Percentiles rank a stretch among this genome's conserved stretches.
Evolutionary conservation across 1,284 basidiomycete species (phyloP).

Genomic region (Ceratobasidium sp.): DNA sequence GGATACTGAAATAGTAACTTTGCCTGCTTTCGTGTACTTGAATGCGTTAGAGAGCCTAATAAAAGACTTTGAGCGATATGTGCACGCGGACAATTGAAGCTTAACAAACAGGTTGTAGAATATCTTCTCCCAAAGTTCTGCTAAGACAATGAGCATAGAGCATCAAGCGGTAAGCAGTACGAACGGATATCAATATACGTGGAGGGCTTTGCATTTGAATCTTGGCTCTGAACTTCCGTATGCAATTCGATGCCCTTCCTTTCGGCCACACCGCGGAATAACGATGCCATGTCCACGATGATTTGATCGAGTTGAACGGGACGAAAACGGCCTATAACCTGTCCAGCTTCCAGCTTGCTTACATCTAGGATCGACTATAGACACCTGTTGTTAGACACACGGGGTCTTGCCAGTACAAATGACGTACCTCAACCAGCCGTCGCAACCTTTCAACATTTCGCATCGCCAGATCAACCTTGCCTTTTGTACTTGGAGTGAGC

Average conservation of each 20-base stretch:
- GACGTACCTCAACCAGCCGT: constrained; percentile 50
- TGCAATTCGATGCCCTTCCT: constrained; percentile 46
- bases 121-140: constrained; percentile 53
- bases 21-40: constrained; percentile 50
- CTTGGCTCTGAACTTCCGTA: constrained; percentile 41
- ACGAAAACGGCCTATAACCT: constrained; percentile 47
- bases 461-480: constrained; percentile 48
- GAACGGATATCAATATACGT: constrained; percentile 48
- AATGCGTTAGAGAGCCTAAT: constrained; percentile 51
- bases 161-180: background rate
- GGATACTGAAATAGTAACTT: constrained; percentile 46
- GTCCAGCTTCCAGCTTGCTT: constrained; percentile 32
- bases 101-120: constrained; percentile 42
- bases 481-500: constrained; percentile 45
- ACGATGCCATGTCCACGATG: constrained; percentile 50
- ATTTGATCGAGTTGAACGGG: constrained; percentile 50
- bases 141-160: constrained; percentile 48
- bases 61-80: background rate
- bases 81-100: background rate
- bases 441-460: constrained; percentile 51
- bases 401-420: background rate
- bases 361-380: constrained; percentile 32
- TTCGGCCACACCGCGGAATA: constrained; percentile 52
- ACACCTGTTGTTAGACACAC: too few relatives aligned
- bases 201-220: constrained; percentile 38